These are phyloP conservation scores for Begonia masoniana DNA, from an alignment of 306 rosid species.

Conservation along the genomic window DNA sequence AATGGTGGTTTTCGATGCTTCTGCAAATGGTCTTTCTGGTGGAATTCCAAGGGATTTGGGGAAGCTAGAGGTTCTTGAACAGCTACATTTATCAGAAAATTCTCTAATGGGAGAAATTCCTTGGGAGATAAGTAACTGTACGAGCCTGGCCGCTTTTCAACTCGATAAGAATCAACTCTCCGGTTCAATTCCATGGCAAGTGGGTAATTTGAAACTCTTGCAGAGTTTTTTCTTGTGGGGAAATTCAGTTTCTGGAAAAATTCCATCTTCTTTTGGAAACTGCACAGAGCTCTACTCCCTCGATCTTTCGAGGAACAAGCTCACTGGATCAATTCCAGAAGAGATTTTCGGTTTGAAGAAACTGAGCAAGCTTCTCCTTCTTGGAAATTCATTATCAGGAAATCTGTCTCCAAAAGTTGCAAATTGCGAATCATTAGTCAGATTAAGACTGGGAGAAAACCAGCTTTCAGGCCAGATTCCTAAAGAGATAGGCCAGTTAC, in stretches of 20 bases:
- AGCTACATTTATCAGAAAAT: constrained; percentile 87
- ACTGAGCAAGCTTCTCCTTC: constrained; percentile 88
- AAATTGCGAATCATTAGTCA: constrained; percentile 65
- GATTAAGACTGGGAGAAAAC: constrained; percentile 88
- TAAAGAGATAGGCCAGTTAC: constrained; percentile 65
- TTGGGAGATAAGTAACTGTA: constrained; percentile 76
- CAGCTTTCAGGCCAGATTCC: constrained; percentile 88
- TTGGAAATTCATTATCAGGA: constrained; percentile 81
- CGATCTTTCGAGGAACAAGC: constrained; percentile 90
- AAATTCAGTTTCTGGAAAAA: constrained; percentile 68
- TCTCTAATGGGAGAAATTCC: constrained; percentile 55
- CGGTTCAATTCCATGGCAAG: constrained; percentile 72
- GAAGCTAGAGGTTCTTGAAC: constrained; percentile 64
- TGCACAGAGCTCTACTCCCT: constrained; percentile 83
- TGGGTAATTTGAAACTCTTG: constrained; percentile 55
- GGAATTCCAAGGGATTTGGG: constrained; percentile 69
- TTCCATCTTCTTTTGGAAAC: constrained; percentile 81
- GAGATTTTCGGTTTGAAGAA: constrained; percentile 84
- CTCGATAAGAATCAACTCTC: constrained; percentile 88
- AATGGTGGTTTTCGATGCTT: constrained; percentile 64
- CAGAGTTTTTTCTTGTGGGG: constrained; percentile 94
- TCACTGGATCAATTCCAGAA: constrained; percentile 81
- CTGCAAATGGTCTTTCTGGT: constrained; percentile 70
- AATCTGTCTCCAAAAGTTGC: constrained; percentile 52
- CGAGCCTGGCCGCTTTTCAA: constrained; percentile 80